phyloP scores from a whole-genome alignment of 2,329 filamentous ascomycete genomes.

The Alternaria conjuncta region DNA sequence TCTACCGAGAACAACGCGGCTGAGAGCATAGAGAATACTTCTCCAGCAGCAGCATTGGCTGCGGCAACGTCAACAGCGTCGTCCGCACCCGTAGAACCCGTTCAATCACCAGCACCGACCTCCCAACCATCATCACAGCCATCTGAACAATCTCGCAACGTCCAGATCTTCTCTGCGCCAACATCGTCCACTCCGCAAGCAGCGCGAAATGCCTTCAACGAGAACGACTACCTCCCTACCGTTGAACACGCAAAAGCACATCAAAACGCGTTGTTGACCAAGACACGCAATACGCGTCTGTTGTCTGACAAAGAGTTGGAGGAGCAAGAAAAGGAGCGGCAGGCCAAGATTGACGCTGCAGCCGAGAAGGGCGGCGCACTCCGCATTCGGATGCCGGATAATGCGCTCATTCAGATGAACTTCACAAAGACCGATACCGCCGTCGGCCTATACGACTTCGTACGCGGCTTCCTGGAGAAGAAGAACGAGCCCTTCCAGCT shows the following conservation, averaged over 20 bases:
- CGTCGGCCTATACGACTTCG: slow-evolving; percentile 74
- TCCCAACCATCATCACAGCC: slow-evolving; percentile 17
- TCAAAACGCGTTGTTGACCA: slow-evolving; percentile 69
- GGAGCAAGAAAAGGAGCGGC: slow-evolving; percentile 69
- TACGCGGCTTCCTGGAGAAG: slow-evolving; percentile 72
- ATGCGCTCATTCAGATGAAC: slow-evolving; percentile 75
- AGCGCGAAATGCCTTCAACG: slow-evolving; percentile 69
- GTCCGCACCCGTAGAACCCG: slow-evolving; percentile 20
- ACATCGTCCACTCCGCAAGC: slow-evolving; percentile 76
- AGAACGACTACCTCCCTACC: slow-evolving; percentile 77
- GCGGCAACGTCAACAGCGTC: slow-evolving; percentile 28
- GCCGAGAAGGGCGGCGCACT: slow-evolving; percentile 68
- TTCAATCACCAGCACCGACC: neutral
- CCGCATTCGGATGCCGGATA: slow-evolving; percentile 87
- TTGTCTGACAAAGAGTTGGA: slow-evolving; percentile 83
- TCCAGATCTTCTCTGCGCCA: slow-evolving; percentile 81
- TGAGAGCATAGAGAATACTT: slow-evolving; percentile 23
- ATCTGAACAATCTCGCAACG: slow-evolving; percentile 50
- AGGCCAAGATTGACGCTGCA: slow-evolving; percentile 69
- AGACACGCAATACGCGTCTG: slow-evolving; percentile 75
- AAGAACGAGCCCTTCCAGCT: slow-evolving; percentile 73
- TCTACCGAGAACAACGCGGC: slow-evolving; percentile 22
- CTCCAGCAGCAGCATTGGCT: slow-evolving; percentile 27
- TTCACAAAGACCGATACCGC: slow-evolving; percentile 73
- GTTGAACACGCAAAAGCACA: slow-evolving; percentile 77